Evolutionary conservation across 306 rosid genomes (phyloP).

Genomic region (Oemleria cerasiformis): DNA sequence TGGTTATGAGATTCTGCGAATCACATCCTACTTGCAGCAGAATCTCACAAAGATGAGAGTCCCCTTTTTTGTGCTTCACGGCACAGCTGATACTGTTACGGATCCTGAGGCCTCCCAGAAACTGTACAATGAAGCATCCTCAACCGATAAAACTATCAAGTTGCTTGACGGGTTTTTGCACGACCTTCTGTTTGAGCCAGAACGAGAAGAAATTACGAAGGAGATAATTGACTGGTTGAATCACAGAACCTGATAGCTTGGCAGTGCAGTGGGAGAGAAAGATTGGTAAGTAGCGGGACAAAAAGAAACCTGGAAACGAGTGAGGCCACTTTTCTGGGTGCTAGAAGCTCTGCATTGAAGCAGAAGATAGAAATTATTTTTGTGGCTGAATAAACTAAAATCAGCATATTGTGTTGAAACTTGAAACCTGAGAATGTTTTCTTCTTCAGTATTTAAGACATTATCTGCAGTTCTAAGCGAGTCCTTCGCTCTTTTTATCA

Average conservation of each 20-base stretch:
- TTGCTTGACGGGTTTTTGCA: slow-evolving; percentile 68
- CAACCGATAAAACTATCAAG: slow-evolving; percentile 70
- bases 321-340: slow-evolving; percentile 2
- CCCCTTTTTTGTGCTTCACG: slow-evolving; percentile 90
- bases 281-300: neutral
- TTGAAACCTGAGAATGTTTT: neutral
- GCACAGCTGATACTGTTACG: slow-evolving; percentile 75
- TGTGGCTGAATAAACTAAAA: slow-evolving; percentile 4
- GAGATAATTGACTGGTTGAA: slow-evolving; percentile 75
- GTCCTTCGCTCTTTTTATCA: too few species aligned
- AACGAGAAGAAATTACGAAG: slow-evolving; percentile 46
- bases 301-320: neutral
- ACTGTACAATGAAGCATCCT: slow-evolving; percentile 66
- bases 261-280: slow-evolving; percentile 8
- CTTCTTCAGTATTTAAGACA: neutral
- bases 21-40: slow-evolving; percentile 64
- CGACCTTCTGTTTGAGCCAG: slow-evolving; percentile 88
- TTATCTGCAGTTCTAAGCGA: neutral
- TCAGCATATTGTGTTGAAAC: slow-evolving; percentile 7
- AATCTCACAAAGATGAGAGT: slow-evolving; percentile 54
- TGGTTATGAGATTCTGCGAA: slow-evolving; percentile 73
- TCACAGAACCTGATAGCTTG: slow-evolving; percentile 41
- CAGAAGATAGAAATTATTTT: neutral
- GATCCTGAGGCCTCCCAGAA: slow-evolving; percentile 72
- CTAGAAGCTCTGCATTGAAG: neutral